phyloP scores from a whole-genome alignment of 306 rosid genomes.

The Delonix regia region DNA sequence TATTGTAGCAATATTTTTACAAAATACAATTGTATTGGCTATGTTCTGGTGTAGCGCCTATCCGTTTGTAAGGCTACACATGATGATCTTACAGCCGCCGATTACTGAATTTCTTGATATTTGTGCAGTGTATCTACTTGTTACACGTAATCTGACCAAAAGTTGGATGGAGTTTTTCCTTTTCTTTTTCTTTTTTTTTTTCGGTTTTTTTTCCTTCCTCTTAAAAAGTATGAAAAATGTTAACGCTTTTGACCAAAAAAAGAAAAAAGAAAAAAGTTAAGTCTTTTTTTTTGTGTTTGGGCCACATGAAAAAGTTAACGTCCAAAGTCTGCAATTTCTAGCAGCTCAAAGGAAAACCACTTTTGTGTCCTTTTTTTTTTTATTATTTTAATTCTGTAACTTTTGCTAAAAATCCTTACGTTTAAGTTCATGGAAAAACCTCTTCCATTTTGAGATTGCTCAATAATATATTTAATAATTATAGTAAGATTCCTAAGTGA shows the following conservation, averaged over 20 bases:
- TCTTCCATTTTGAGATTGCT: too few species aligned
- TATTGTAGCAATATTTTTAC: too few species aligned
- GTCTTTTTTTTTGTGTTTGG: too few species aligned
- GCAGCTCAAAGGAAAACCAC: constrained; percentile 56
- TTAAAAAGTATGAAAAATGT: constrained; percentile 11
- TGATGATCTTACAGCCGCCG: constrained; percentile 34
- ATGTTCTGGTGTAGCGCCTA: constrained; percentile 32
- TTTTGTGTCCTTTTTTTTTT: constrained; percentile 34
- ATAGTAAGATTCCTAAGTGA: too few species aligned
- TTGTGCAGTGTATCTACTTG: constrained; percentile 4
- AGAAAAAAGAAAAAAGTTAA: too few species aligned
- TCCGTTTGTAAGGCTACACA: background rate
- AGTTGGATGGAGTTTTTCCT: background rate
- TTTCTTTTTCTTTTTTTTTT: background rate
- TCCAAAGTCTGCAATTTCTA: too few species aligned
- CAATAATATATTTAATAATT: too few species aligned
- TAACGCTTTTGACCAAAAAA: too few species aligned
- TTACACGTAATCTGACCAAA: constrained; percentile 34
- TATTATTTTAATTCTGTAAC: too few species aligned
- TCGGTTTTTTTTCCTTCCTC: background rate
- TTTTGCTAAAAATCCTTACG: too few species aligned
- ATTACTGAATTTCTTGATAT: constrained; percentile 30
- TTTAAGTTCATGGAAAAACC: too few species aligned
- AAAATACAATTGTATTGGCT: background rate
- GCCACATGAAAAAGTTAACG: too few species aligned